phyloP scores from a whole-genome alignment of 169 alveolate genomes.

The Perkinsus olseni region DNA sequence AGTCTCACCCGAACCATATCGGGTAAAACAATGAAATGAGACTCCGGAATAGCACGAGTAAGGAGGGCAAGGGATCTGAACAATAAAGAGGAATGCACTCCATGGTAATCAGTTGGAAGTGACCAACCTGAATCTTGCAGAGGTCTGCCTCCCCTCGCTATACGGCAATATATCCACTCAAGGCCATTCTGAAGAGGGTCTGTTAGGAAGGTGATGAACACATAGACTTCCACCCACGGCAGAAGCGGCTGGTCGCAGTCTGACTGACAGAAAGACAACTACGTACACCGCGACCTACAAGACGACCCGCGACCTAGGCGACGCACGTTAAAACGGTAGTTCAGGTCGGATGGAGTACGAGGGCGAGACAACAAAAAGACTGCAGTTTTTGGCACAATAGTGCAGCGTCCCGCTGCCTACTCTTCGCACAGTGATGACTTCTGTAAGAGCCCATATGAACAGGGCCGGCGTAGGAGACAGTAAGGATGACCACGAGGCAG shows the following conservation, averaged over 20 bases:
- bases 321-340: no score
- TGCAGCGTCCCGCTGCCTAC: background rate
- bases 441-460: background rate
- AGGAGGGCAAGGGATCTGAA: background rate
- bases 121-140: background rate
- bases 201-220: background rate
- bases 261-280: background rate
- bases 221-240: background rate
- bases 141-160: background rate
- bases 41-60: background rate
- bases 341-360: no score
- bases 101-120: background rate
- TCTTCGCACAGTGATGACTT: background rate
- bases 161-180: background rate
- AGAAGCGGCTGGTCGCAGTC: background rate
- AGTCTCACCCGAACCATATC: background rate
- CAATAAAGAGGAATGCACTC: background rate
- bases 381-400: no score
- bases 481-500: background rate
- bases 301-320: no score
- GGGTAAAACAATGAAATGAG: background rate
- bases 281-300: background rate
- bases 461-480: background rate
- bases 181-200: background rate
- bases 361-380: no score